Evolutionary conservation across 495 filamentous ascomycete species (phyloP), one percentile per base, ranked within the genome.

Genomic region (Corynascus novoguineensis): DNA sequence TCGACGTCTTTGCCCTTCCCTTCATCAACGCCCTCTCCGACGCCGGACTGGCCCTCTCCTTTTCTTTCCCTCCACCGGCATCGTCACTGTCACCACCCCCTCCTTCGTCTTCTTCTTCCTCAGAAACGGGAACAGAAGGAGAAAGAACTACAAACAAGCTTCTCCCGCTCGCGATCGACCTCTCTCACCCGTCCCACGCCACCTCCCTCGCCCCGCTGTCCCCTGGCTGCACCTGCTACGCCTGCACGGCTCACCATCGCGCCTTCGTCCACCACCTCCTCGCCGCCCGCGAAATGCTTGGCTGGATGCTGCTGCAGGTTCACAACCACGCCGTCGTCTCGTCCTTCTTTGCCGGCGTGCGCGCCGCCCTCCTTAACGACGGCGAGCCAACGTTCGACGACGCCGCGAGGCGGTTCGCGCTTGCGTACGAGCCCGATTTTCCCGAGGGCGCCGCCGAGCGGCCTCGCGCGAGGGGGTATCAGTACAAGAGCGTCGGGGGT

Each of bases 241-340:
- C 91, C 19, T 98, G 93, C 76, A 82, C 74, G 1, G 78, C 79
- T 12, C 95, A 98, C 69, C 90, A 96, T 70, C 75, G 83, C 6
- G 92, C 95, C 1, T 97, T 86, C 71, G 60, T 97, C 31, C 85
- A 90, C 57, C 95, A 98, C 66, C 79, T 98, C 5, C 79, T 98
- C 4, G 68, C 76, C 15, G 89, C 93, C 0, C 92, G 90, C 61
- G 93, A 98, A 69, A 97, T 98, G 95, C 83, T 96, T 3, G 92
- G 83, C 24, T 98, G 93, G 93, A 87, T 88, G 3, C 78, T 98
- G 14, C 74, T 98, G 25, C 92, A 96, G 68, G 77, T 95, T 12
- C 93, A 98, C 71, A 98, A 98, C 67, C 80, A 89, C 62, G 77
- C 84, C 28, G 71, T 87, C 2, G 67, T 95, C 45, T 77, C 83